Percentiles rank a stretch among this genome's conserved stretches.
Evolutionary conservation across 345 rosid genomes (phyloP).

Genomic region (Cardamine resedifolia): DNA sequence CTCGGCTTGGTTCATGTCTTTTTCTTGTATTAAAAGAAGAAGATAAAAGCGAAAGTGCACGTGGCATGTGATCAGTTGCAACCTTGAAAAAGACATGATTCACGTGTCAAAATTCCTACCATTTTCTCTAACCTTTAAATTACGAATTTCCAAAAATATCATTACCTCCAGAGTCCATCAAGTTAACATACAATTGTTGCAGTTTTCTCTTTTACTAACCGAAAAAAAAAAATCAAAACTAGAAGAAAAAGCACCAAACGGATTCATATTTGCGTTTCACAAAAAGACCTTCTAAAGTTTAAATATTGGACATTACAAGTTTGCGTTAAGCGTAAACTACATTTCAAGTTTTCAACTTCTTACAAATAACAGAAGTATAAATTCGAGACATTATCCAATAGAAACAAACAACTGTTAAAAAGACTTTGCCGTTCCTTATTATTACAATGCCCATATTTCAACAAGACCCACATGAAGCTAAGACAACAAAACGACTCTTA

Average conservation of each 20-base stretch:
- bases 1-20: not conserved
- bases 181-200: not conserved
- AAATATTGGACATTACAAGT: not conserved
- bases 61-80: slow-evolving; percentile 23
- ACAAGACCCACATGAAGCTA: slow-evolving; percentile 17
- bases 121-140: not conserved
- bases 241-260: not conserved
- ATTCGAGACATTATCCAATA: slow-evolving; percentile 13
- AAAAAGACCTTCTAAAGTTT: not conserved
- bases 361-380: slow-evolving; percentile 16
- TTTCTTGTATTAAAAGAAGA: slow-evolving; percentile 4
- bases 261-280: not conserved
- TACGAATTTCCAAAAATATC: not conserved
- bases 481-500: slow-evolving; percentile 29
- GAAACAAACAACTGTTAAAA: slow-evolving; percentile 21
- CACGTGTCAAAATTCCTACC: slow-evolving; percentile 20
- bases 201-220: not conserved
- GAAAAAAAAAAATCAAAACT: not conserved
- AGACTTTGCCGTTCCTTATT: slow-evolving; percentile 18
- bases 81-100: slow-evolving; percentile 11
- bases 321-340: not conserved
- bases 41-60: slow-evolving; percentile 2
- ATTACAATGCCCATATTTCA: slow-evolving; percentile 27
- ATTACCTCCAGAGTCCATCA: not conserved
- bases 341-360: slow-evolving; percentile 22